Base-by-base conservation (phyloP, 441 rosid genomes). In the Dalechampia spathulata region DNA sequence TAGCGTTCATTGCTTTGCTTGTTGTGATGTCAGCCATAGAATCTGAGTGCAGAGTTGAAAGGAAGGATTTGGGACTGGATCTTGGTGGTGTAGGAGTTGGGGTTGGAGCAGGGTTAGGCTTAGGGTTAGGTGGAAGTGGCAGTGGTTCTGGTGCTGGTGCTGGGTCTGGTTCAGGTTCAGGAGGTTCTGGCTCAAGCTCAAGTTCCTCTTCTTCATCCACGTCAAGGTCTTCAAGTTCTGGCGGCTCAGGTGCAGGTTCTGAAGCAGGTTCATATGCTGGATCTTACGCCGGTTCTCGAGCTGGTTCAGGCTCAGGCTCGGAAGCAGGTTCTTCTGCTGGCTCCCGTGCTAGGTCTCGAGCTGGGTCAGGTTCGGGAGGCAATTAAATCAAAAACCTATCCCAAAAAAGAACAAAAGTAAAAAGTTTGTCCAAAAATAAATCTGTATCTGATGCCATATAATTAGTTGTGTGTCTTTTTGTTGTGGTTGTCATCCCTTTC, bases 31-130 rank as follows among this genome's bases (percentile, higher is more conserved):
- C 78, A 21, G 60, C 46, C 27, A 60, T 70, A 5, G 71, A 60
- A 46, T 72, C 81, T 27, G 83, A 75, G 52, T 62, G 84, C 71
- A 66, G 86, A 21, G 55, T 63, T 39, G 86, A 77, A 16, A 71
- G 88, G 37, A 82, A 80, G 70, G 86, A 82, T 70, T 69, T 82
- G 62, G 89, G 86, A 3, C 22, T 85, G 44, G 89, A 85, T 70
- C 82, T 80, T 21, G 70, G 70, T 28, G 70, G 67, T 8, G 44
- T 63, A 7, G 67, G 67, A 28, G 15, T 63, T 26, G 67, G 67
- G 36, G 3, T 55, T 16, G 67, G 67, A 28, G 46, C 43, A 5
- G 67, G 67, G 27, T 12, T 41, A 19, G 67, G 67, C 2, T n/a
- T 58, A 0, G 67, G 61, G 3, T 26, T 55, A 49, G 63, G 67